phyloP scores from a whole-genome alignment of 306 rosid genomes.

The Cyclanthera cordifolia region DNA sequence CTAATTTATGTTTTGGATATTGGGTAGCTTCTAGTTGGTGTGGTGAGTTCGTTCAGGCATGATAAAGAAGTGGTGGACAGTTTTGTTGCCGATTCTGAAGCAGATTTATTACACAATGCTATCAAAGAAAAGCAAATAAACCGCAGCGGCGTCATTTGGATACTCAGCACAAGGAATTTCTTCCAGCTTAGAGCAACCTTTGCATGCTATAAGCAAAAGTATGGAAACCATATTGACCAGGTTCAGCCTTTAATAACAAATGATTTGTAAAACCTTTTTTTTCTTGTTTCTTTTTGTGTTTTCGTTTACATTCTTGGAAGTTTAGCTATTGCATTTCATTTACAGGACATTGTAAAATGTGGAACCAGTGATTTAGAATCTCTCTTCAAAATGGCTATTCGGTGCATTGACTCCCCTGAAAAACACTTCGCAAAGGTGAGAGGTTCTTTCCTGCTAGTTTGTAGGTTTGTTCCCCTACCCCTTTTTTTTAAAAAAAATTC shows the following conservation, averaged over 20 bases:
- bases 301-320: not conserved
- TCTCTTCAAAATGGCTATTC: conserved; percentile 32
- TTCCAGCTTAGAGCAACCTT: conserved; percentile 79
- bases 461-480: not conserved
- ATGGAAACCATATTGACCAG: conserved; percentile 47
- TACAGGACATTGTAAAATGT: conserved; percentile 45
- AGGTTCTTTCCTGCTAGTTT: not conserved
- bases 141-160: conserved; percentile 43
- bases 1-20: conserved; percentile 11
- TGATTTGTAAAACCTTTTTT: not conserved
- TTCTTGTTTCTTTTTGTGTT: not conserved
- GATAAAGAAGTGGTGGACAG: conserved; percentile 48
- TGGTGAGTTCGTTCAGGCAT: conserved; percentile 75
- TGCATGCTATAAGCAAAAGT: conserved; percentile 45
- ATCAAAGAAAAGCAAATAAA: conserved; percentile 46
- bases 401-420: conserved; percentile 65
- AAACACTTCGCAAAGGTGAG: conserved; percentile 83
- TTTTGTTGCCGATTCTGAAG: conserved; percentile 43
- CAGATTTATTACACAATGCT: conserved; percentile 52
- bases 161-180: conserved; percentile 71
- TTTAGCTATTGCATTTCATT: conserved; percentile 12
- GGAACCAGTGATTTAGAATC: conserved; percentile 48
- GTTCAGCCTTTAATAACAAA: conserved; percentile 24
- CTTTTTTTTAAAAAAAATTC: not conserved
- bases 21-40: conserved; percentile 55